Base-by-base conservation (phyloP, 257 asterid species). In the Capsicum chinense region DNA sequence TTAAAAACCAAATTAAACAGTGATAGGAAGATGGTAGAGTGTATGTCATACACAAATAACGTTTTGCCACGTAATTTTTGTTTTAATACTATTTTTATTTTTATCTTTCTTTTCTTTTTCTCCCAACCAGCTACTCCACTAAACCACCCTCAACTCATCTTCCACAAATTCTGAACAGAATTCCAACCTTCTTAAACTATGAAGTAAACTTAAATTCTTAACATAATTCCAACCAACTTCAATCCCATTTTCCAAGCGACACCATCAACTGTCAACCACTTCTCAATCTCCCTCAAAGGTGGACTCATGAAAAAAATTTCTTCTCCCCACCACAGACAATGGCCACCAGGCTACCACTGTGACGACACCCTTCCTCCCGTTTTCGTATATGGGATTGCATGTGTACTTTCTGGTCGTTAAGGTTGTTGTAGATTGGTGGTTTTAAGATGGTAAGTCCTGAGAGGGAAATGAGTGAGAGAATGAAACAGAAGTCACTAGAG, bases 201-300 rank as follows among this genome's bases (percentile, higher is more conserved):
- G n/a, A 66, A 66, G 33, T 6, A 66, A 66, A 33, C 73, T 33
- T 12, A 12, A 66, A 66, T 66, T 66, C 73, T 12, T 33, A 0
- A 33, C 47, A 12, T 7, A 66, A 66, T 66, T 12, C 70, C n/a
- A 66, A 67, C 6, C 74, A 67, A 47, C 74, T 35, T 13, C 19
- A 67, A 67, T 67, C 21, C 19, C 48, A 67, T 35, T 67, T 35
- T 35, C 74, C 74, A 3, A 35, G 74, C 9, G 35, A 67, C 74
- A 67, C 74, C 74, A 67, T 67, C 48, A 67, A 67, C 9, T 35
- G 11, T 42, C 48, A 66, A 66, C 19, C 74, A 66, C 47, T 64
- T 35, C 48, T 67, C 48, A 50, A 67, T 19, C 48, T 14, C 48
- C 74, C 74, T 67, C 74, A 33, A 67, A 33, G 74, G 74, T 33